Percentiles rank a stretch among this genome's conserved stretches.
phyloP scores from a whole-genome alignment of 805 yeast species.

The Pichia cabralensis region DNA sequence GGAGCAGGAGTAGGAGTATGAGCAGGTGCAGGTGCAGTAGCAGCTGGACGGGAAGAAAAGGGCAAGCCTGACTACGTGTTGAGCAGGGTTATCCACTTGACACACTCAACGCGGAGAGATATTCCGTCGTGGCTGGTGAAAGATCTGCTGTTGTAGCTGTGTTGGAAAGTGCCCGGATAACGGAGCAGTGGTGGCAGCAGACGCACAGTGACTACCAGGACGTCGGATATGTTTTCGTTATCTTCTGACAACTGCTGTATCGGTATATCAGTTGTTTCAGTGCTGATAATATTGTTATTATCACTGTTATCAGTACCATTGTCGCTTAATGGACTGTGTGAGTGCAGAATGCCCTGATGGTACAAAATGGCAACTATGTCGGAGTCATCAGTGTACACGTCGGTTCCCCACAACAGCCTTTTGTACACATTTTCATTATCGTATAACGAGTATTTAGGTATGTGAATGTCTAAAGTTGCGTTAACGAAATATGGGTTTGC shows the following conservation, averaged over 20 bases:
- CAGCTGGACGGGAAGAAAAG: background rate
- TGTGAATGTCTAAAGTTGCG: constrained; percentile 42
- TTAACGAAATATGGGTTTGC: constrained; percentile 26
- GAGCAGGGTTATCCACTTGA: constrained; percentile 32
- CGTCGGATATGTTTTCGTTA: constrained; percentile 28
- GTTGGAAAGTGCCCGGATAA: constrained; percentile 56
- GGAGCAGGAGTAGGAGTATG: too few relatives aligned
- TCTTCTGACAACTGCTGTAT: too few relatives aligned
- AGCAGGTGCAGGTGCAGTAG: background rate
- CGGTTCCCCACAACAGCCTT: constrained; percentile 79
- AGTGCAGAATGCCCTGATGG: constrained; percentile 60
- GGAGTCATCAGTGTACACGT: constrained; percentile 88
- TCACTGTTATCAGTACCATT: constrained; percentile 1
- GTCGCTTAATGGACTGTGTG: constrained; percentile 20
- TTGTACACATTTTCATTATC: constrained; percentile 35
- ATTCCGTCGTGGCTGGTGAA: constrained; percentile 66
- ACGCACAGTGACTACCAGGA: constrained; percentile 46
- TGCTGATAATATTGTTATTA: constrained; percentile 9
- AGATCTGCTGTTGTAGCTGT: constrained; percentile 63
- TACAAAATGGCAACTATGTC: constrained; percentile 66
- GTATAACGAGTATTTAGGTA: constrained; percentile 37
- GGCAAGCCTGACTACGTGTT: background rate
- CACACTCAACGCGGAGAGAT: constrained; percentile 52
- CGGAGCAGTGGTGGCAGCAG: constrained; percentile 59
- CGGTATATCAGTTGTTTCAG: constrained; percentile 32